phyloP scores from a whole-genome alignment of 2,329 filamentous ascomycete species.

The Waltergamsia citrina region DNA sequence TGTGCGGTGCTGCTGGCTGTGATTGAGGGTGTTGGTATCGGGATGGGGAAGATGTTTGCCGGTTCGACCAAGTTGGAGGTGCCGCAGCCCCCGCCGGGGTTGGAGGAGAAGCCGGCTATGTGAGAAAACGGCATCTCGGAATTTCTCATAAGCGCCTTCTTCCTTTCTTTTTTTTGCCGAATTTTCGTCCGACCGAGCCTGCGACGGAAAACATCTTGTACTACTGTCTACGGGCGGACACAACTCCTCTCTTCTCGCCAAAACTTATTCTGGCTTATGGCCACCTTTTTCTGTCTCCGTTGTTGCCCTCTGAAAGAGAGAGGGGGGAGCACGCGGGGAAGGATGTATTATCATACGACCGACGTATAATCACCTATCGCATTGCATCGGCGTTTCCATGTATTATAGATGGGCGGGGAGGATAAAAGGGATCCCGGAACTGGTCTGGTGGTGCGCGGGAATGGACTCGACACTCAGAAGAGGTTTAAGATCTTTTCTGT shows the following conservation, averaged over 20 bases:
- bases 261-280: too few species aligned
- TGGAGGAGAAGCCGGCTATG: slow-evolving; percentile 2
- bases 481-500: too few species aligned
- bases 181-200: not conserved
- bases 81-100: slow-evolving; percentile 4
- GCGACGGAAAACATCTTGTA: not conserved
- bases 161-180: not conserved
- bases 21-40: slow-evolving; percentile 95
- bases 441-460: too few species aligned
- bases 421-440: not conserved
- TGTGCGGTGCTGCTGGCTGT: slow-evolving; percentile 91
- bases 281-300: too few species aligned
- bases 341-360: slow-evolving; percentile 2
- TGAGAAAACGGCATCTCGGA: not conserved
- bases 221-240: not conserved
- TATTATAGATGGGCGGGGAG: slow-evolving; percentile 2
- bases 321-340: too few species aligned
- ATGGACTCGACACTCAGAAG: too few species aligned
- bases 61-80: slow-evolving; percentile 79
- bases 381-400: slow-evolving; percentile 6
- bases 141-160: not conserved
- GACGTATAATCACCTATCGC: slow-evolving; percentile 1
- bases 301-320: too few species aligned
- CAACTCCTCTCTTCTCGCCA: not conserved
- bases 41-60: slow-evolving; percentile 89